A percentile compares a stretch with the other conserved stretches of the same genome.
Conservation (phyloP, 306 rosid species). For the Cicer pinnatifidum region DNA sequence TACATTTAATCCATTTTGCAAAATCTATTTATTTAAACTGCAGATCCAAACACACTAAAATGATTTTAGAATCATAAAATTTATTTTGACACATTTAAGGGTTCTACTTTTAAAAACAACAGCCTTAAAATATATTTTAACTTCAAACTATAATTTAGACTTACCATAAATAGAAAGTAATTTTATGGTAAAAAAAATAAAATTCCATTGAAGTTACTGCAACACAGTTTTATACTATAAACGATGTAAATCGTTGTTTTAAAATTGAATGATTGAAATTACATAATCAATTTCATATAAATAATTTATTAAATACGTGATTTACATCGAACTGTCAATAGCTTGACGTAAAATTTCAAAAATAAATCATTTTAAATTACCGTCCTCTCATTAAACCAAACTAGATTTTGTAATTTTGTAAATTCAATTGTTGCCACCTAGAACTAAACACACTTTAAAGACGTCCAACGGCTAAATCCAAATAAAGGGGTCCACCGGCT, state of each 20-base stretch:
- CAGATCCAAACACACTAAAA: too few relatives aligned
- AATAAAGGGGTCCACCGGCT: slow-evolving; percentile 41
- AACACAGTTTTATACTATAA: too few relatives aligned
- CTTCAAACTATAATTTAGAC: background rate
- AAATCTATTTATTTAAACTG: too few relatives aligned
- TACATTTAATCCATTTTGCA: too few relatives aligned
- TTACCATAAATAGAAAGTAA: background rate
- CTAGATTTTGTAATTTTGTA: background rate
- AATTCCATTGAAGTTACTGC: too few relatives aligned
- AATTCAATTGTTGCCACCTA: background rate
- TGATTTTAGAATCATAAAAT: background rate
- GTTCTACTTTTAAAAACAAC: background rate
- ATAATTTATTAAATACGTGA: too few relatives aligned
- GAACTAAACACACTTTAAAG: background rate
- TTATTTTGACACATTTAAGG: background rate
- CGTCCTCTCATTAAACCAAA: background rate
- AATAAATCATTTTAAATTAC: background rate
- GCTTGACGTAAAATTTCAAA: background rate
- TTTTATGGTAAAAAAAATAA: too few relatives aligned
- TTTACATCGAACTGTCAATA: too few relatives aligned
- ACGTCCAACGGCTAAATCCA: background rate
- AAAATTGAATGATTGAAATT: too few relatives aligned
- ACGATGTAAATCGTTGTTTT: too few relatives aligned
- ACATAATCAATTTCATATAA: too few relatives aligned
- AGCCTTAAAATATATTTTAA: background rate